Conservation (phyloP, 1,284 basidiomycete genomes). For the Ganoderma lingzhi region DNA sequence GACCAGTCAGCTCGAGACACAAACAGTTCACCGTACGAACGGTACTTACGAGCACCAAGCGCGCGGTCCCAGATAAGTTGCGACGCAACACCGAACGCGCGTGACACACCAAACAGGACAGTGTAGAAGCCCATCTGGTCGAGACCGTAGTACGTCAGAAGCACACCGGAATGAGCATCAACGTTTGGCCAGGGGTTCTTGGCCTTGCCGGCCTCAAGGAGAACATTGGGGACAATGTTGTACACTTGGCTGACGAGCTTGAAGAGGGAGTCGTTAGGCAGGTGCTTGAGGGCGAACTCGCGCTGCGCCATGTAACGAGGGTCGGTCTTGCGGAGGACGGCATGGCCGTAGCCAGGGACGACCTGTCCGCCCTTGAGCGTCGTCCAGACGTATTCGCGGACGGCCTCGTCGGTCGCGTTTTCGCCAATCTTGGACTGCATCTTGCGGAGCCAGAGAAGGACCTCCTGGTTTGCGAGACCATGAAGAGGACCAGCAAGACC, state of each 20-base stretch:
- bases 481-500: conserved; percentile 98
- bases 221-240: conserved; percentile 92
- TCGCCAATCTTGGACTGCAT: conserved; percentile 90
- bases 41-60: conserved; percentile 83
- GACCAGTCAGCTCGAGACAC: conserved; percentile 16
- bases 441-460: conserved; percentile 88
- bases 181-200: conserved; percentile 97
- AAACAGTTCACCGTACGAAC: neutral
- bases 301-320: conserved; percentile 97
- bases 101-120: conserved; percentile 96
- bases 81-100: conserved; percentile 90
- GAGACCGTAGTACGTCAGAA: conserved; percentile 91
- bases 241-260: conserved; percentile 94
- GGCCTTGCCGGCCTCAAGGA: conserved; percentile 94
- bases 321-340: conserved; percentile 97
- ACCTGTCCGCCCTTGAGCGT: conserved; percentile 93
- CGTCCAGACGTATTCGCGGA: conserved; percentile 93
- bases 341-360: conserved; percentile 96
- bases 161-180: conserved; percentile 96
- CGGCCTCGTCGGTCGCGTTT: conserved; percentile 82
- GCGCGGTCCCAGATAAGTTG: conserved; percentile 97
- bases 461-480: conserved; percentile 97
- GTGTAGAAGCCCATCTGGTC: conserved; percentile 95
- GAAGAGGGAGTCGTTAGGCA: conserved; percentile 90
- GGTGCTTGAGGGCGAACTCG: conserved; percentile 92